Evolutionary conservation across 2,329 filamentous ascomycete species (phyloP).

Genomic region (Fusarium veterinarium): DNA sequence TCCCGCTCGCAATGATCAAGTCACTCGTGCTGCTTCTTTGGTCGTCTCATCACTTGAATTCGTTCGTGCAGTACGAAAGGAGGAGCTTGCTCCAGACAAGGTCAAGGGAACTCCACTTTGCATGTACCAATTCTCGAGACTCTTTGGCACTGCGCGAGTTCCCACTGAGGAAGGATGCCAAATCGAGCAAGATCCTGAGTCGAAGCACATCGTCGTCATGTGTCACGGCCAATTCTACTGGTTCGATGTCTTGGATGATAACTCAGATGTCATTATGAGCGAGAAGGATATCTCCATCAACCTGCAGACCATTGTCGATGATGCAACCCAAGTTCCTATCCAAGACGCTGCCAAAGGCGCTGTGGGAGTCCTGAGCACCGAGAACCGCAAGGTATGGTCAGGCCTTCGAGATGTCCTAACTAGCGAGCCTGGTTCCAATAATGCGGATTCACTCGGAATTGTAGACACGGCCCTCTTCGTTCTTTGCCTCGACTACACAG

Average conservation of each 20-base stretch:
- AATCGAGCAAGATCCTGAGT: slow-evolving; percentile 93
- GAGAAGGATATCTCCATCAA: slow-evolving; percentile 94
- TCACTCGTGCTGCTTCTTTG: slow-evolving; percentile 91
- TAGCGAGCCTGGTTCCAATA: slow-evolving; percentile 88
- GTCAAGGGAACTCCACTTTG: slow-evolving; percentile 86
- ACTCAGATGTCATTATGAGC: slow-evolving; percentile 95
- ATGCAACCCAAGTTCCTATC: slow-evolving; percentile 88
- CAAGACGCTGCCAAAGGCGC: slow-evolving; percentile 96
- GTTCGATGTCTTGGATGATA: slow-evolving; percentile 97
- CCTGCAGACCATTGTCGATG: slow-evolving; percentile 89
- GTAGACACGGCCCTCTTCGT: slow-evolving; percentile 95
- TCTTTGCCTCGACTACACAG: slow-evolving; percentile 91
- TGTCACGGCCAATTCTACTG: slow-evolving; percentile 98
- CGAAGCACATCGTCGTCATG: slow-evolving; percentile 92
- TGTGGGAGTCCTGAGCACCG: slow-evolving; percentile 91
- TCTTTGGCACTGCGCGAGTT: slow-evolving; percentile 94
- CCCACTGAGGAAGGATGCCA: slow-evolving; percentile 95
- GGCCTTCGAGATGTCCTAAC: slow-evolving; percentile 88
- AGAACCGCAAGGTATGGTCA: slow-evolving; percentile 97
- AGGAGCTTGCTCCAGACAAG: slow-evolving; percentile 91
- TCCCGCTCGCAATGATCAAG: slow-evolving; percentile 94
- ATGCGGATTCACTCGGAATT: slow-evolving; percentile 94
- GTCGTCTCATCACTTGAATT: slow-evolving; percentile 92
- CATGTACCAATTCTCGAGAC: slow-evolving; percentile 97
- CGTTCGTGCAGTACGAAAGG: slow-evolving; percentile 89